Evolutionary conservation across 1,284 basidiomycete species (phyloP), one percentile per base, ranked within the genome.

Genomic region (Papiliotrema nemorosa): DNA sequence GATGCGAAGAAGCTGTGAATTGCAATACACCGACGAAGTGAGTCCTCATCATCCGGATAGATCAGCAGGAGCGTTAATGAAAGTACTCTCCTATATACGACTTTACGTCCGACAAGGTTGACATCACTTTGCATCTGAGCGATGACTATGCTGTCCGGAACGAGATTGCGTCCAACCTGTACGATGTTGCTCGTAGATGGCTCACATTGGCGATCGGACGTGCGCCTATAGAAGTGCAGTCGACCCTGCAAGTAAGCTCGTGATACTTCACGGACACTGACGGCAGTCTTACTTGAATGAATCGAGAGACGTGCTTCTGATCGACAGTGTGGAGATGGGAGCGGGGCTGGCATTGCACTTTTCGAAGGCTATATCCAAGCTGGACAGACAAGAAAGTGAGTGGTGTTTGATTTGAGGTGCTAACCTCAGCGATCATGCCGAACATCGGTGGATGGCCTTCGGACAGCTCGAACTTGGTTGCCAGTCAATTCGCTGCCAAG

Each of bases 21-120:
- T 90, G 54, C 90, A 97, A 76, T 91, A 84, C 66, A 79, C 83
- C 10, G 90, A 97, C 73, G 94, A 97, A 82, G 90, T 89, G 60
- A 47, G n/a, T n/a, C n/a, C n/a, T n/a, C n/a, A n/a, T n/a, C n/a
- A n/a, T n/a, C n/a, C n/a, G n/a, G 33, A 12, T 22, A 21, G 7
- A 16, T 34, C 26, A 29, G 41, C 9, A 26, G n/a, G 18, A 21
- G 4, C 7, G 9, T 22, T n/a, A 16, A 16, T 24, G 27, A 29
- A 36, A 93, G 88, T 96, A 90, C 70, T 90, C 93, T 53, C 91
- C 94, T 1, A 76, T 81, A 24, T 91, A 89, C 69, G 82, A 85
- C 58, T 97, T 88, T 74, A 77, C 79, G 52, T 97, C 94, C 1
- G 83, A 87, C 43, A 80, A 86, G 61, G 82, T 82, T 46, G 81